Base-by-base conservation (phyloP, 768 basidiomycete genomes). In the Chalciporus pseudorubinellus region DNA sequence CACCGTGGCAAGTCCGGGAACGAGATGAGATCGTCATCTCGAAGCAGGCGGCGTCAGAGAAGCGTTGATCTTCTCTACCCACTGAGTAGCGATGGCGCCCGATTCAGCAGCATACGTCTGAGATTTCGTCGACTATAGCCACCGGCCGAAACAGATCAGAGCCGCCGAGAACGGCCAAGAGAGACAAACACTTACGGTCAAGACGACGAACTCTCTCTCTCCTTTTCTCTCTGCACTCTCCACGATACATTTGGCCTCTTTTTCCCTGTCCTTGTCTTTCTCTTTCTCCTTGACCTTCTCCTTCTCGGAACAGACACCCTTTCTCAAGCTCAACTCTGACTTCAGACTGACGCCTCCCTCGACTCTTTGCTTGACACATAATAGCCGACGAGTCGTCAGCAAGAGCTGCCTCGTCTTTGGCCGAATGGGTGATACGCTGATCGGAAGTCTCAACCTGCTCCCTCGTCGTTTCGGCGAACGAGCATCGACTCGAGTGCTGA, bases 201-300 rank as follows among this genome's bases (percentile, higher is more conserved):
- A 66, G 31, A 86, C 74, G 14, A 80, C 76, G 61, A 86, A 84
- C 61, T 82, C 81, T 33, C 78, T 70, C 48, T 80, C 81, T 42
- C 80, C 71, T 59, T 81, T 82, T 22, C 72, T 67, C 48, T 79
- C 80, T 1, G 79, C 77, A 20, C 74, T 72, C 4, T 71, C 69
- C 10, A 85, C 66, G 38, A 74, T 65, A 38, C 66, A 69, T 33
- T 75, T 74, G 14, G 70, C 63, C 43, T 81, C 80, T 60, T 76
- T 80, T 45, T 74, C 75, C 42, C 70, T 74, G 5, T 77, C 75
- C 50, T 72, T 75, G 38, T 72, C 69, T 46, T 70, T 73, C 39
- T 63, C 62, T 48, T 48, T 54, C 3, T 43, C 49, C 44, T 10
- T 48, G 64, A 66, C 51, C 61, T 57, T 48, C 6, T 21, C 36